Evolutionary conservation across 441 rosid genomes (phyloP), one percentile per base, ranked within the genome.

Genomic region (Adansonia madagascariensis): DNA sequence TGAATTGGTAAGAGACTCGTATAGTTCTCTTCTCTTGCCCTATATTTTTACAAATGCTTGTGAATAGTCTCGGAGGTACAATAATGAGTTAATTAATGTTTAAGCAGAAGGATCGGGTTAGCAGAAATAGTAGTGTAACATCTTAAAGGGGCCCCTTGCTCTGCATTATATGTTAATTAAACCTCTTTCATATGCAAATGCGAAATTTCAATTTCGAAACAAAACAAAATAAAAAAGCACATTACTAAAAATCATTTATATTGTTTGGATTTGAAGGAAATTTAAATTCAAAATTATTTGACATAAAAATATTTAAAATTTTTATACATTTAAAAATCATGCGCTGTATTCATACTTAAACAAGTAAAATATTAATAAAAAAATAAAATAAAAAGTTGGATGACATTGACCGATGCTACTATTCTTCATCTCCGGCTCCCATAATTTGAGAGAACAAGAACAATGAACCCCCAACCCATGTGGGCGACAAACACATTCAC

Each of bases 401-500:
- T 27, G 35, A 27, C 35, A 27, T 27, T 27, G 35, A 27, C 35
- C 35, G 35, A 27, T 27, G 35, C 35, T 27, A 27, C 35, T 27
- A 27, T 27, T 27, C 35, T 27, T 1, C 35, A 27, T 47, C 52
- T 47, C 52, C 12, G 12, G 14, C 8, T 8, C 15, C 24, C 5
- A 8, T n/a, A 6, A n/a, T 2, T 27, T 52, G 60, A 3, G 17
- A 53, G 61, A 41, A 43, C 10, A 43, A 59, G 15, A 35, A 47
- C 68, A 74, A 46, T 2, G n/a, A 31, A 43, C 41, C 52, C 59
- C 18, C 15, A 52, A 15, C 61, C 83, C 83, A 76, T 67, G 78
- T 74, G 80, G 80, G 62, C 60, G 78, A 68, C 78, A 74, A 60
- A 20, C 52, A 39, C 41, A 17, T 27, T 17, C 77, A 18, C 43